phyloP scores from a whole-genome alignment of 345 rosid genomes.

The Eucalyptus pumila region DNA sequence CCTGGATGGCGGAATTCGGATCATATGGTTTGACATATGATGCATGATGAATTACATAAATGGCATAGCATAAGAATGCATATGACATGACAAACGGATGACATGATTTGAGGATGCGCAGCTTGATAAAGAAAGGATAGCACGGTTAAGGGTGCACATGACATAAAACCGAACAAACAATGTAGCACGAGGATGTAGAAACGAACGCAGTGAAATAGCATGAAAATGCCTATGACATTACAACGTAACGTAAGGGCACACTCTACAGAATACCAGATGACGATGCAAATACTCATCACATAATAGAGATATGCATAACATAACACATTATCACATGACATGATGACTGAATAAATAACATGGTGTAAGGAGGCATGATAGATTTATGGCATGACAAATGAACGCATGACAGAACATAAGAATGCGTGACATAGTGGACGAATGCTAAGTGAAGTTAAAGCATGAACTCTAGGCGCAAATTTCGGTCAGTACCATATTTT shows the following conservation, averaged over 20 bases:
- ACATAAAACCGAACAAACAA: neutral
- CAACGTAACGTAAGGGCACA: neutral
- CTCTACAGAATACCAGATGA: neutral
- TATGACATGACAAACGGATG: neutral
- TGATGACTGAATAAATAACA: neutral
- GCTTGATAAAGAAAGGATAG: neutral
- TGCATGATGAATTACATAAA: neutral
- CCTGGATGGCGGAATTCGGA: neutral
- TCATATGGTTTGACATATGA: neutral
- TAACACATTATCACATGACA: neutral
- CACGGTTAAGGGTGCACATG: neutral
- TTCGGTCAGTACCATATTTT: neutral
- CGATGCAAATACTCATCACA: neutral
- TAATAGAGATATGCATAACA: neutral
- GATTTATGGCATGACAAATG: neutral
- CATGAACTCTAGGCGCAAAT: neutral
- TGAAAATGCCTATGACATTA: neutral
- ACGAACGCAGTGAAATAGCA: neutral
- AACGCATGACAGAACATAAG: neutral
- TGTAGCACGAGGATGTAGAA: neutral
- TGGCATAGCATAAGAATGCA: neutral
- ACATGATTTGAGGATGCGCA: neutral
- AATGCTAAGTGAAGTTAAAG: neutral
- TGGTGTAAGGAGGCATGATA: neutral
- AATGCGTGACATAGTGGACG: neutral